Percentiles rank a stretch among this genome's conserved stretches.
phyloP scores from a whole-genome alignment of 768 basidiomycete species.

The Hemileccinum rubropunctum region DNA sequence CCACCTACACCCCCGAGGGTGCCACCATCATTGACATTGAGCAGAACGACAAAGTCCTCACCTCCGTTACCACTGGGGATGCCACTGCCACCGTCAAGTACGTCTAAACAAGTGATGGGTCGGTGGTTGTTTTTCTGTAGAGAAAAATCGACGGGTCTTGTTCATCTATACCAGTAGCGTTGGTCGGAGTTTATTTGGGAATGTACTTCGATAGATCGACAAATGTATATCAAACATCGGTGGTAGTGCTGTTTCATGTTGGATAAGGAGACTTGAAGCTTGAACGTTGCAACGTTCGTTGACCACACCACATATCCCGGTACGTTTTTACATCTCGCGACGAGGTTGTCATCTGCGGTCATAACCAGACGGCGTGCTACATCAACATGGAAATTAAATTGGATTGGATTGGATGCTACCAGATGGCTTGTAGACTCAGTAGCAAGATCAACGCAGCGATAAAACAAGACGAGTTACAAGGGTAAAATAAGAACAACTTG shows the following conservation, averaged over 20 bases:
- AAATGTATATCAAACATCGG: too few relatives aligned
- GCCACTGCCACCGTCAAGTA: slow-evolving; percentile 6
- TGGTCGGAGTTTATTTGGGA: too few relatives aligned
- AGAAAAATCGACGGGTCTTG: too few relatives aligned
- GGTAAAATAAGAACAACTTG: slow-evolving; percentile 1
- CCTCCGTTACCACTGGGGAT: slow-evolving; percentile 7
- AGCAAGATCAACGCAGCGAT: background rate
- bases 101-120: background rate
- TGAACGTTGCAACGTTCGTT: too few relatives aligned
- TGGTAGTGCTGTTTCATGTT: too few relatives aligned
- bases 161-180: background rate
- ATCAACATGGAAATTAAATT: background rate
- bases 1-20: slow-evolving; percentile 7
- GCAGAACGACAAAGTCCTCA: slow-evolving; percentile 9
- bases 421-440: background rate
- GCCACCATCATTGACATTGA: slow-evolving; percentile 12
- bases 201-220: too few relatives aligned
- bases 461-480: slow-evolving; percentile 4
- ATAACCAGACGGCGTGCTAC: background rate
- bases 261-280: too few relatives aligned
- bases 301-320: too few relatives aligned
- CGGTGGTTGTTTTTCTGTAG: background rate
- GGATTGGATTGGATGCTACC: background rate
- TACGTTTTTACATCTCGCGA: too few relatives aligned
- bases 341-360: too few relatives aligned